Evolutionary conservation across 345 rosid species (phyloP).

Genomic region (Bruguiera gymnorhiza): DNA sequence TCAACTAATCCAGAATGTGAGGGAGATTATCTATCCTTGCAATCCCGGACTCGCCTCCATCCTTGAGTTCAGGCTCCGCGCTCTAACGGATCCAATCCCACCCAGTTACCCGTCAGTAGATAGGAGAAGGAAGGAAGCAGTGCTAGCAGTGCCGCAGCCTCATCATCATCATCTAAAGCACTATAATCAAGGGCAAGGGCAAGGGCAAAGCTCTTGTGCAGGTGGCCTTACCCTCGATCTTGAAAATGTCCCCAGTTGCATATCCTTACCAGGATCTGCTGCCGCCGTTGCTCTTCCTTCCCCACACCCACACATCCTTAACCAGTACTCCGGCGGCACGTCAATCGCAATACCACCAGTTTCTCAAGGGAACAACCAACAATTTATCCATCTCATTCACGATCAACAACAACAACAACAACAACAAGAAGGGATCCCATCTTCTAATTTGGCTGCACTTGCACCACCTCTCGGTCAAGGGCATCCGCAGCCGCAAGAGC

Average conservation of each 20-base stretch:
- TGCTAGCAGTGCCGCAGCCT: conserved; percentile 22
- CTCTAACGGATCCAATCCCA: conserved; percentile 48
- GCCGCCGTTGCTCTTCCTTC: not conserved
- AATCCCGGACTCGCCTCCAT: conserved; percentile 88
- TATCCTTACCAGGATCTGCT: conserved; percentile 21
- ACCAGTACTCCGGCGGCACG: conserved; percentile 31
- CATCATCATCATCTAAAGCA: conserved; percentile 14
- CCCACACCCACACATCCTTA: not conserved
- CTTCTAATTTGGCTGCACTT: conserved; percentile 22
- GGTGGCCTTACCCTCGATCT: conserved; percentile 35
- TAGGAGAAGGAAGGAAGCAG: conserved; percentile 29
- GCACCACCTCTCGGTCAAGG: conserved; percentile 31
- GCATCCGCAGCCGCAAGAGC: conserved; percentile 23
- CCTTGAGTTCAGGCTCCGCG: conserved; percentile 75
- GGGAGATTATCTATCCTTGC: conserved; percentile 90
- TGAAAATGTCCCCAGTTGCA: conserved; percentile 21
- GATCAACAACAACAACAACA: conserved; percentile 4
- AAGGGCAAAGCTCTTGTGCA: conserved; percentile 26
- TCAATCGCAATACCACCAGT: conserved; percentile 21
- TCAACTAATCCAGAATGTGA: conserved; percentile 91
- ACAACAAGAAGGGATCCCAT: conserved; percentile 18
- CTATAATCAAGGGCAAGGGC: conserved; percentile 8
- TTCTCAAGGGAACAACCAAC: conserved; percentile 17
- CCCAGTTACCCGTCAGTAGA: conserved; percentile 18
- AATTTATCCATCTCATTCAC: conserved; percentile 3